Evolutionary conservation across 2,329 filamentous ascomycete genomes (phyloP).

Genomic region (Fusarium kyushuense): DNA sequence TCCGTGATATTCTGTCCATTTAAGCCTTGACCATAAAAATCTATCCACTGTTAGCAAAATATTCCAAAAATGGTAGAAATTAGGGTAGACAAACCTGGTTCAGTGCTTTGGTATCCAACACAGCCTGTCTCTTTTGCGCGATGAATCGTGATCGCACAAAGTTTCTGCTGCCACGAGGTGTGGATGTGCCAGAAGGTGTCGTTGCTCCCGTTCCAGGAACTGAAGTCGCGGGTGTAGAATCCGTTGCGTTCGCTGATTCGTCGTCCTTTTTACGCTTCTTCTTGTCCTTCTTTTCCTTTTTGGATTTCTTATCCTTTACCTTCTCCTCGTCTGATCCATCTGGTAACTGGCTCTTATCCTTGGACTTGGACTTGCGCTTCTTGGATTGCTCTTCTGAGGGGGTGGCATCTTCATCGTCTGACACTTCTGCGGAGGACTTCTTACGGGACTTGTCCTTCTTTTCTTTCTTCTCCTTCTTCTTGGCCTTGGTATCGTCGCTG

Average conservation of each 20-base stretch:
- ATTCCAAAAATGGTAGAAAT: constrained; percentile 55
- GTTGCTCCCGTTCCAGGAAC: constrained; percentile 55
- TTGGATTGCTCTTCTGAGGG: constrained; percentile 48
- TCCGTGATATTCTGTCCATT: neutral
- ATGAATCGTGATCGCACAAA: constrained; percentile 85
- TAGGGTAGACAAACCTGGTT: constrained; percentile 75
- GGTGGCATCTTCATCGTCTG: constrained; percentile 41
- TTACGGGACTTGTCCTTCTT: constrained; percentile 57
- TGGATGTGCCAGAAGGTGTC: constrained; percentile 59
- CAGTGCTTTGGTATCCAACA: constrained; percentile 83
- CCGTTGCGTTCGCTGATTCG: constrained; percentile 35
- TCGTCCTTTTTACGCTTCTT: constrained; percentile 64
- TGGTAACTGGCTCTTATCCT: constrained; percentile 46
- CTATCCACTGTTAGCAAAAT: constrained; percentile 52
- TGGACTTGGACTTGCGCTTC: constrained; percentile 52
- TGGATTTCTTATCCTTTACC: constrained; percentile 53
- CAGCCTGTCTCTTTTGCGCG: constrained; percentile 85
- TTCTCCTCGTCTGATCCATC: constrained; percentile 48
- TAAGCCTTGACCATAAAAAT: constrained; percentile 76
- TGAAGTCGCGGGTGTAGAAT: constrained; percentile 47
- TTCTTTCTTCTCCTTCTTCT: constrained; percentile 55
- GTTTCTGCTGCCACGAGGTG: constrained; percentile 70
- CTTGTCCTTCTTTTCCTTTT: constrained; percentile 59
- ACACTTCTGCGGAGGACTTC: constrained; percentile 35
- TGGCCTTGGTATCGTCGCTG: constrained; percentile 38